Conservation (phyloP, 495 filamentous ascomycete species). For the Hypoxylon subgilvum region DNA sequence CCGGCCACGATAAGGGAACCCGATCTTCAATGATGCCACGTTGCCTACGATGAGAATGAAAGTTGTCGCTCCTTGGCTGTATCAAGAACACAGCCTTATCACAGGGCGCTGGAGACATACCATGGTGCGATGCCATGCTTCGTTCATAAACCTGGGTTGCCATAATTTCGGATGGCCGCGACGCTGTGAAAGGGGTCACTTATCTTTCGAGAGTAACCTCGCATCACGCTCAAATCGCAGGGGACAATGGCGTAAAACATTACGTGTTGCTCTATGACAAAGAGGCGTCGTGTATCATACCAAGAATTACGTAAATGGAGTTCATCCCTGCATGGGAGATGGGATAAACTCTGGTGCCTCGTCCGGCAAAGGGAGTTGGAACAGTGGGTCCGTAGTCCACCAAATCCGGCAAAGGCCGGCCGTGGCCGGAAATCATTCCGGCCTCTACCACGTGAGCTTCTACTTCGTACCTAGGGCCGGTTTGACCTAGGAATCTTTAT, state of each 20-base stretch:
- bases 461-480: background rate
- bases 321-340: background rate
- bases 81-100: no score
- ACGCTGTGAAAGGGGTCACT: background rate
- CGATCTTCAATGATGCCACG: constrained; percentile 5
- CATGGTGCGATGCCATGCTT: no score
- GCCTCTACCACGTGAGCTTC: constrained; percentile 37
- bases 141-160: no score
- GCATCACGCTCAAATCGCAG: background rate
- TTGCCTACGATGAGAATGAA: background rate
- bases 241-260: no score
- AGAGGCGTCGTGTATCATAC: background rate
- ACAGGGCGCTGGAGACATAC: no score
- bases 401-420: constrained; percentile 35
- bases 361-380: constrained; percentile 15
- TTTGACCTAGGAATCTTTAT: no score
- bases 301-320: constrained; percentile 17
- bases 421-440: constrained; percentile 49
- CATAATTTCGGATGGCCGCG: background rate
- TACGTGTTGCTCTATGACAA: background rate
- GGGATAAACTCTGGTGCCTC: constrained; percentile 7
- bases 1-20: constrained; percentile 4
- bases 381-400: constrained; percentile 14
- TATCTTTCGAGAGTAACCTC: background rate
- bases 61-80: no score